Percentiles rank a stretch among this genome's conserved stretches.
phyloP scores from a whole-genome alignment of 106 monocot species.

The Dactylorhiza incarnata region DNA sequence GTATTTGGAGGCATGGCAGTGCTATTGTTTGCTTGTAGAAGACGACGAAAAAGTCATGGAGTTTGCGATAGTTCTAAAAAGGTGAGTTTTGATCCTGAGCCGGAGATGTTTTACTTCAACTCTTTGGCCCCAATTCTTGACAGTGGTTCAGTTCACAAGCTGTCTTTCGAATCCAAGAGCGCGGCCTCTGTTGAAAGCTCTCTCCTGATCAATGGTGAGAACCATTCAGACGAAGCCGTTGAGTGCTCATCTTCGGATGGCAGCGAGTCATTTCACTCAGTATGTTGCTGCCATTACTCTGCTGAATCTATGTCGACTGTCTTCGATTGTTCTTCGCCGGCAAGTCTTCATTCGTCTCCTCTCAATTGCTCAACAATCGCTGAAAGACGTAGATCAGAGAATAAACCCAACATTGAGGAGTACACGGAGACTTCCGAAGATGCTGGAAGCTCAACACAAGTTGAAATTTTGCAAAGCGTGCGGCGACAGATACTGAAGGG shows the following conservation, averaged over 20 bases:
- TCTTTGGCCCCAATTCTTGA: constrained; percentile 30
- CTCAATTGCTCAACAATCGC: neutral
- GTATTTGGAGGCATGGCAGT: constrained; percentile 5
- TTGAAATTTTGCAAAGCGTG: neutral
- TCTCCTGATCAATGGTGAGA: neutral
- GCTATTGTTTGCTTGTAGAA: constrained; percentile 16
- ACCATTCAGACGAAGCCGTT: neutral
- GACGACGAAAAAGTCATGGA: neutral
- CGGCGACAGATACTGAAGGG: neutral
- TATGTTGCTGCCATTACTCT: constrained; percentile 16
- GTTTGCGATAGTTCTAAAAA: constrained; percentile 10
- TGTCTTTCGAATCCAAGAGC: constrained; percentile 11
- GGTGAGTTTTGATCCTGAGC: constrained; percentile 47
- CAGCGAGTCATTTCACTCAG: constrained; percentile 34
- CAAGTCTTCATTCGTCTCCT: constrained; percentile 11
- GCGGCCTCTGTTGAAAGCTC: neutral
- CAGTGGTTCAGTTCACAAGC: constrained; percentile 21
- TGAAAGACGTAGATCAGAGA: neutral
- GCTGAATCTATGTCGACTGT: neutral
- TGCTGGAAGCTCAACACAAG: neutral
- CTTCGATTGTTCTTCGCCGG: neutral
- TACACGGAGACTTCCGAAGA: neutral
- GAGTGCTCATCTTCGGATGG: constrained; percentile 1
- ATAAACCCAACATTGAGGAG: neutral
- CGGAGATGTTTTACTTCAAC: constrained; percentile 41